Evolutionary conservation across 164 flowering plant species (phyloP).

Genomic region (Sedum album): DNA sequence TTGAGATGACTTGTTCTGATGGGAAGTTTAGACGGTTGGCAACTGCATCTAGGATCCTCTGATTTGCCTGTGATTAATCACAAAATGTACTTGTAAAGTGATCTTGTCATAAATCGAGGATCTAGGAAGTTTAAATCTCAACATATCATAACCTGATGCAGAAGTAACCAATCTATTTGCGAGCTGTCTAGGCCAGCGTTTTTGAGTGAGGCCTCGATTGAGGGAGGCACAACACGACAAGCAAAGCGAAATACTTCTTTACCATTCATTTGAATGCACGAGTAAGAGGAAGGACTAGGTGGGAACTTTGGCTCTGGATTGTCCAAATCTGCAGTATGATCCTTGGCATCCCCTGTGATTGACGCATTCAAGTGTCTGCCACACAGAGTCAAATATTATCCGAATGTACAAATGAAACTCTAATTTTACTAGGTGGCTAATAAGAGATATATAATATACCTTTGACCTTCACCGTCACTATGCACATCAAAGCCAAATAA

Average conservation of each 20-base stretch:
- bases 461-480: conserved; percentile 85
- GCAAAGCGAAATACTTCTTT: conserved; percentile 95
- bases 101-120: background rate
- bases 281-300: conserved; percentile 46
- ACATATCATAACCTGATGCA: conserved; percentile 72
- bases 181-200: conserved; percentile 62
- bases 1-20: conserved; percentile 4
- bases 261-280: conserved; percentile 88
- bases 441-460: no score
- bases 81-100: background rate
- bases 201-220: conserved; percentile 60
- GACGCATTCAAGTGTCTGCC: conserved; percentile 71
- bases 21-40: conserved; percentile 1
- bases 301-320: conserved; percentile 50
- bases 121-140: background rate
- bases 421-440: no score
- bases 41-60: conserved; percentile 1
- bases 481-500: conserved; percentile 75
- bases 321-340: conserved; percentile 38
- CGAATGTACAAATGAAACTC: background rate
- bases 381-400: background rate
- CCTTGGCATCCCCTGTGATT: conserved; percentile 28
- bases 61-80: conserved; percentile 1
- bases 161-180: conserved; percentile 79
- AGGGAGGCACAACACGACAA: conserved; percentile 68